phyloP scores from a whole-genome alignment of 805 yeast genomes.

The Ogataea paraovalis region DNA sequence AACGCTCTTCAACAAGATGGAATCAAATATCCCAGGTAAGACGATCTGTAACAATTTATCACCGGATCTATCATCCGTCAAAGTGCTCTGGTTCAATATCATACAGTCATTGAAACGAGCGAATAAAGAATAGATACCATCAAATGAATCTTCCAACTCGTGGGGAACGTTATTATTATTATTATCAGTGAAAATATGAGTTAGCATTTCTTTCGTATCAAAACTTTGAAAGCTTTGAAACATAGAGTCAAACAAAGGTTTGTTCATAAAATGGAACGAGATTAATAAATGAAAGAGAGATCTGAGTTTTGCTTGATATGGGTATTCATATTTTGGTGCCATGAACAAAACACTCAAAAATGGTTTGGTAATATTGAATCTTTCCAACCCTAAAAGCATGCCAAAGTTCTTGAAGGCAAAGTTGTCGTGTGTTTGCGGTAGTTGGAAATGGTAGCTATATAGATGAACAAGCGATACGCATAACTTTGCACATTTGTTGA shows the following conservation, averaged over 20 bases:
- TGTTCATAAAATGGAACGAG: slow-evolving; percentile 20
- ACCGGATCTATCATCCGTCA: slow-evolving; percentile 13
- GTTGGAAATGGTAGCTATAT: slow-evolving; percentile 26
- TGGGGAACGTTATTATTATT: slow-evolving; percentile 3
- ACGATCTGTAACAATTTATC: slow-evolving; percentile 7
- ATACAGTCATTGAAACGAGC: slow-evolving; percentile 17
- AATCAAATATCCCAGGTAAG: slow-evolving; percentile 5
- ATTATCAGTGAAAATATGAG: slow-evolving; percentile 10
- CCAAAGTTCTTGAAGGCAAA: slow-evolving; percentile 29
- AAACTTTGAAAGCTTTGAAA: slow-evolving; percentile 5
- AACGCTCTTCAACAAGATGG: slow-evolving; percentile 7
- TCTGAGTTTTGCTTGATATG: slow-evolving; percentile 19
- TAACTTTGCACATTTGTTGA: slow-evolving; percentile 12
- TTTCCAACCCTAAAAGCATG: slow-evolving; percentile 10
- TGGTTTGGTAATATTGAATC: slow-evolving; percentile 9
- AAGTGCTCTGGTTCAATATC: slow-evolving; percentile 20
- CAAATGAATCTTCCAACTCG: not conserved
- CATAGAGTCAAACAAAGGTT: slow-evolving; percentile 13
- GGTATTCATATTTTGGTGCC: slow-evolving; percentile 15
- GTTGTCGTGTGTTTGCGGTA: slow-evolving; percentile 19
- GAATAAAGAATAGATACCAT: slow-evolving; percentile 14
- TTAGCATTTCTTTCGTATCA: slow-evolving; percentile 10
- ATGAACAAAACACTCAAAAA: slow-evolving; percentile 9
- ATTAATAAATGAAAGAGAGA: slow-evolving; percentile 18
- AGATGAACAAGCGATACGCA: slow-evolving; percentile 17